Evolutionary conservation across 495 filamentous ascomycete genomes (phyloP).

Genomic region (Stereocaulon alpinum): DNA sequence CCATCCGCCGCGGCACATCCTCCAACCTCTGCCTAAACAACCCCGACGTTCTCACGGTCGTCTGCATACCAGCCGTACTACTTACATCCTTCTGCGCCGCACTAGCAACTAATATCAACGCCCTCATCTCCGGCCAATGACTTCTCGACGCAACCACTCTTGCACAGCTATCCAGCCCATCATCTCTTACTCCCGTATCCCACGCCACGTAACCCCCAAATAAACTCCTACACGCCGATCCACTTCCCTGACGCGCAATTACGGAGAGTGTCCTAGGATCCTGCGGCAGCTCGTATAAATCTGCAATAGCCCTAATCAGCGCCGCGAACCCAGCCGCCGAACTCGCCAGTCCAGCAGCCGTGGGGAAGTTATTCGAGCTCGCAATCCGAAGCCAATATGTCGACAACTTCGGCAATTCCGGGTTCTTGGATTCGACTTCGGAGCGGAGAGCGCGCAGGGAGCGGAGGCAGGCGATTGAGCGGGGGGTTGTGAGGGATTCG

Average conservation of each 20-base stretch:
- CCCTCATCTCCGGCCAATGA: slow-evolving; percentile 94
- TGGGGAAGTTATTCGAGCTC: slow-evolving; percentile 97
- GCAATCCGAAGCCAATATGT: slow-evolving; percentile 67
- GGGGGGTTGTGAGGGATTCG: slow-evolving; percentile 75
- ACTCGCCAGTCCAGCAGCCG: slow-evolving; percentile 87
- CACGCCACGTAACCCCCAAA: slow-evolving; percentile 96
- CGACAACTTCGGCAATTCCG: slow-evolving; percentile 67
- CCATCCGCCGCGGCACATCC: slow-evolving; percentile 78
- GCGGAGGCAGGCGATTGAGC: slow-evolving; percentile 83
- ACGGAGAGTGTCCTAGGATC: slow-evolving; percentile 68
- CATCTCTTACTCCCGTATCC: slow-evolving; percentile 58
- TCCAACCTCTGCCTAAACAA: slow-evolving; percentile 66
- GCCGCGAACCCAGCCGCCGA: slow-evolving; percentile 94
- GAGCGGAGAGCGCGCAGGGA: slow-evolving; percentile 69
- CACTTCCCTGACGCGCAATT: slow-evolving; percentile 91
- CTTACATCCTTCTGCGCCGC: slow-evolving; percentile 91
- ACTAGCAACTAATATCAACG: slow-evolving; percentile 77
- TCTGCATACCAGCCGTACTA: slow-evolving; percentile 90
- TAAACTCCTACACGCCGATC: slow-evolving; percentile 81
- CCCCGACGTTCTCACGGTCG: slow-evolving; percentile 76
- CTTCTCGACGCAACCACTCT: slow-evolving; percentile 73
- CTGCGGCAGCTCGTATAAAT: slow-evolving; percentile 76
- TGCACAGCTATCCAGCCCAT: slow-evolving; percentile 76
- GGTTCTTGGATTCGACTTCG: slow-evolving; percentile 57
- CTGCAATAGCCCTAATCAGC: slow-evolving; percentile 81